These are phyloP conservation scores for Penicillium alfredii DNA, from an alignment of 495 filamentous ascomycete genomes.

Conservation along the genomic window DNA sequence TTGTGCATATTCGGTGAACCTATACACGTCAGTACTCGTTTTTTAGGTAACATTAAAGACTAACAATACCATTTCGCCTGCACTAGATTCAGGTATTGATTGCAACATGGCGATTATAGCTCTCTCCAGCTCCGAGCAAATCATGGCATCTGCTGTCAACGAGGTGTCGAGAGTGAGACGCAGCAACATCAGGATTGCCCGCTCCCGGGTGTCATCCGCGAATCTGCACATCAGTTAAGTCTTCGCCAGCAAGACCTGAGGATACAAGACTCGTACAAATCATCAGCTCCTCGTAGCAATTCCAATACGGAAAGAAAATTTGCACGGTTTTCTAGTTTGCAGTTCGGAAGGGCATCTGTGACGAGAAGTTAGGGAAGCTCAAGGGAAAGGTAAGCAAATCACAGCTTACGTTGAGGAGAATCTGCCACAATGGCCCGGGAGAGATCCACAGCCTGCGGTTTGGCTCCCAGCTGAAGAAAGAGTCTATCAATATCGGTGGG, in stretches of 20 bases:
- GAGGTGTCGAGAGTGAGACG: constrained; percentile 56
- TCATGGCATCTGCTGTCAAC: constrained; percentile 35
- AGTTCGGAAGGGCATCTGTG: constrained; percentile 2
- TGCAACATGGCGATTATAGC: constrained; percentile 39
- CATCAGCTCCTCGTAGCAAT: constrained; percentile 27
- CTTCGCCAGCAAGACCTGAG: neutral
- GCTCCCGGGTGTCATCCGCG: constrained; percentile 27
- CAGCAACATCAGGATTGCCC: constrained; percentile 41
- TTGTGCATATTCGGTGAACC: constrained; percentile 49
- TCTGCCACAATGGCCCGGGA: constrained; percentile 23
- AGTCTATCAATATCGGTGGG: constrained; percentile 29
- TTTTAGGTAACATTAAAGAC: neutral
- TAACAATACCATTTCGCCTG: constrained; percentile 27
- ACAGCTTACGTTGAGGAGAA: constrained; percentile 16
- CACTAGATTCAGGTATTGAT: constrained; percentile 23
- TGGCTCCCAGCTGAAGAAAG: constrained; percentile 31
- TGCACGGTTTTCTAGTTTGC: constrained; percentile 6
- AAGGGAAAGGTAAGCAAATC: neutral
- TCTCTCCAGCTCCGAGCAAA: constrained; percentile 42
- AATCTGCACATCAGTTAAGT: constrained; percentile 23
- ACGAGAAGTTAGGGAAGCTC: neutral
- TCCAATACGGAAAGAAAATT: constrained; percentile 20
- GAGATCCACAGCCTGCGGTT: constrained; percentile 23
- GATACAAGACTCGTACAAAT: constrained; percentile 18
- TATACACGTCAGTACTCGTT: constrained; percentile 23